Base-by-base conservation (phyloP, 208 protist genomes). In the Sergeia podlipaevii region DNA sequence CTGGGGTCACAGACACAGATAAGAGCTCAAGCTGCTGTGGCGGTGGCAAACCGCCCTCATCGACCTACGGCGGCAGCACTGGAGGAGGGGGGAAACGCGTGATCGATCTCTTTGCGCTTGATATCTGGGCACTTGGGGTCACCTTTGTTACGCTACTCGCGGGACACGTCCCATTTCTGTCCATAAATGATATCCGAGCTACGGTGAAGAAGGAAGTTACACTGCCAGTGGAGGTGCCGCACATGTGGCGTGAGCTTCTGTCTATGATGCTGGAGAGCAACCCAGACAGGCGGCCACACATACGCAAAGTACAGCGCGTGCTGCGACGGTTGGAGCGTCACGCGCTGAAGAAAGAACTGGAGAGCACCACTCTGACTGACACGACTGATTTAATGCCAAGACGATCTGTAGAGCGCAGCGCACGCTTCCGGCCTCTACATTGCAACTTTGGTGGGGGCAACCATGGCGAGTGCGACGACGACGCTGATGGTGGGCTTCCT, bases 131-230 rank as follows among this genome's bases (percentile, higher is more conserved):
- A 7, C 37, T 75, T 21, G 83, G 83, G 30, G 83, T 91, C 5
- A 85, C 75, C 32, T 49, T 91, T 3, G 80, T 77, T 51, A 60
- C 79, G 29, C 59, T 91, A 60, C 66, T 98, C n/a, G 85, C 84
- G 36, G 85, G 83, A 11, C 23, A 34, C 6, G 70, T 97, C n/a
- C 97, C 97, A 21, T 98, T 98, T 55, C 30, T 63, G 30, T 57
- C 80, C 32, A 74, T 90, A 36, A 27, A 68, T 21, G 59, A 71
- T 20, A 84, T 89, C 28, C 53, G 53, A 15, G 4, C 29, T 42
- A 21, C 41, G 20, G 37, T 50, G 4, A 37, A 62, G 23, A 81
- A 50, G 32, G 47, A 70, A 13, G 52, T 86, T 63, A 54, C 44
- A 24, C 13, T 78, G 65, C 86, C 26, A 10, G 10, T 2, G 50